phyloP scores from a whole-genome alignment of 495 filamentous ascomycete species.

The Parathielavia hyrcaniae region DNA sequence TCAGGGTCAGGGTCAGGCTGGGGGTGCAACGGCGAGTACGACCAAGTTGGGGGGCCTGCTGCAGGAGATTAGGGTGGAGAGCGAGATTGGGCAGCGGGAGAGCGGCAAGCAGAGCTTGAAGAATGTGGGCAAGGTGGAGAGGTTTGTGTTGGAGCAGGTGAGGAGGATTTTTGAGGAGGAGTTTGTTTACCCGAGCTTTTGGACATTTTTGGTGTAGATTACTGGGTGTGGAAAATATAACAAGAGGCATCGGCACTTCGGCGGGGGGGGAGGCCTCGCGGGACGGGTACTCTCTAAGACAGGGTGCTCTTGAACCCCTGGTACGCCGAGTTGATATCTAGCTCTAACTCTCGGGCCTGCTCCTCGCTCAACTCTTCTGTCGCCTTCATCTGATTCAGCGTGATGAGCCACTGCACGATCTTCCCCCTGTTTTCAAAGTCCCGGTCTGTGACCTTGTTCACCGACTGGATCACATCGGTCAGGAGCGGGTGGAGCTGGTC shows the following conservation, averaged over 20 bases:
- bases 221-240: background rate
- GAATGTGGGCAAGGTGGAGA: conserved; percentile 97
- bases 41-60: conserved; percentile 68
- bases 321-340: conserved; percentile 88
- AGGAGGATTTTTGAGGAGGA: conserved; percentile 96
- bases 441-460: conserved; percentile 87
- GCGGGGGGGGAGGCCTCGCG: background rate
- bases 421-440: conserved; percentile 93
- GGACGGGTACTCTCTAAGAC: conserved; percentile 16
- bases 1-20: conserved; percentile 22
- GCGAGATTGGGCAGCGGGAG: conserved; percentile 88
- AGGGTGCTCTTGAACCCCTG: conserved; percentile 72
- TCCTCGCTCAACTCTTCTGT: conserved; percentile 84
- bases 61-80: conserved; percentile 91
- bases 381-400: conserved; percentile 93
- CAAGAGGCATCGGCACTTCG: background rate
- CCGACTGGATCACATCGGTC: conserved; percentile 89
- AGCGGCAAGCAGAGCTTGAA: conserved; percentile 89
- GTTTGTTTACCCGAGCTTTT: conserved; percentile 95
- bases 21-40: background rate
- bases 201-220: conserved; percentile 85
- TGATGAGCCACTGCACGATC: conserved; percentile 97
- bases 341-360: conserved; percentile 76
- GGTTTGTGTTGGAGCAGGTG: conserved; percentile 94
- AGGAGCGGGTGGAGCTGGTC: conserved; percentile 91